These are phyloP conservation scores for Crassisporium funariophilum DNA, from an alignment of 768 basidiomycete genomes.

Conservation along the genomic window DNA sequence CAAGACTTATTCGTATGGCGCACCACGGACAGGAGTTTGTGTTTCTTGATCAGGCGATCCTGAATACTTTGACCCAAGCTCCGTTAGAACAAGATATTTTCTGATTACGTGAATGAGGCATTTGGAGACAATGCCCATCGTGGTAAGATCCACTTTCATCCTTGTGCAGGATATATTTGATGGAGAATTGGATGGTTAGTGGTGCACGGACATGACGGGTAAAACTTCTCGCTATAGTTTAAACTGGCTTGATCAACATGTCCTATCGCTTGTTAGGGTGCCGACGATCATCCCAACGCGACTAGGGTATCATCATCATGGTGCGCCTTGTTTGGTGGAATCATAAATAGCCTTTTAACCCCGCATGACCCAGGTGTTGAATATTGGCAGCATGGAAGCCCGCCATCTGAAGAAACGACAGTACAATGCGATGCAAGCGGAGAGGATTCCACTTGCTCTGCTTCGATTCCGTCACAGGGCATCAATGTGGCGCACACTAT, in stretches of 20 bases:
- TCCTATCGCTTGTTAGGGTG: conserved; percentile 33
- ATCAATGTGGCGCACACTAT: conserved; percentile 48
- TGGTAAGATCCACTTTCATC: conserved; percentile 30
- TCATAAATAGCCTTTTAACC: too few species aligned
- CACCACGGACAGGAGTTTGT: conserved; percentile 47
- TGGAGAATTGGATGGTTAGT: conserved; percentile 28
- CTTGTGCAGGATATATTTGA: too few species aligned
- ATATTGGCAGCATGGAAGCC: conserved; percentile 51
- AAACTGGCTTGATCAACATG: neutral
- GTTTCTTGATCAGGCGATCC: neutral
- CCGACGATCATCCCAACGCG: conserved; percentile 51
- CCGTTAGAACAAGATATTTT: conserved; percentile 46
- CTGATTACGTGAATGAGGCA: conserved; percentile 43
- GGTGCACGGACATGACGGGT: conserved; percentile 55
- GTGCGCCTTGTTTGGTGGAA: conserved; percentile 23
- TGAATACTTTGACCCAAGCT: neutral
- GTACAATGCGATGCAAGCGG: conserved; percentile 45
- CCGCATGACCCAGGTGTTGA: conserved; percentile 40
- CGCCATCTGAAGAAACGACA: conserved; percentile 42
- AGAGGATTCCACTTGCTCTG: conserved; percentile 52
- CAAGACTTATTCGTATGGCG: conserved; percentile 52
- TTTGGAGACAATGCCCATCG: conserved; percentile 44
- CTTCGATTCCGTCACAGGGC: conserved; percentile 47
- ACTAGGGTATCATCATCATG: conserved; percentile 57
- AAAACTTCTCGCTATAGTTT: neutral